phyloP scores from a whole-genome alignment of 345 rosid genomes.

The Passiflora organensis region DNA sequence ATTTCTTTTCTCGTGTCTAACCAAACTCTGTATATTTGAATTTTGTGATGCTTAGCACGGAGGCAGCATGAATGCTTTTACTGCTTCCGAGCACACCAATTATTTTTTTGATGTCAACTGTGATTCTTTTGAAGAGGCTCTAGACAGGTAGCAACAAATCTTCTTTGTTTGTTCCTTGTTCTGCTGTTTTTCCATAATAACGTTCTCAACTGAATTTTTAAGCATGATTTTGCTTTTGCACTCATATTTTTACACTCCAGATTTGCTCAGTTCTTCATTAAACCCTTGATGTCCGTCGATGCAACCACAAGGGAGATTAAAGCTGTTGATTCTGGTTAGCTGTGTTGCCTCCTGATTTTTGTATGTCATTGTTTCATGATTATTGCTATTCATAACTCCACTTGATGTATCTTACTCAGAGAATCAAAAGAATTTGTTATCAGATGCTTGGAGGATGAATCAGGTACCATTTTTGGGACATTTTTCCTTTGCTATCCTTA shows the following conservation, averaged over 20 bases:
- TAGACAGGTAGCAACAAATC: conserved; percentile 55
- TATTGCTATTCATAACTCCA: background rate
- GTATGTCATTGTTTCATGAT: background rate
- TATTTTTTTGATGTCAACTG: conserved; percentile 66
- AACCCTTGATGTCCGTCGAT: conserved; percentile 88
- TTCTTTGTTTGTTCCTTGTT: too few relatives aligned
- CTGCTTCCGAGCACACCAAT: conserved; percentile 69
- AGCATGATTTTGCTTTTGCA: background rate
- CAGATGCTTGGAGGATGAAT: conserved; percentile 75
- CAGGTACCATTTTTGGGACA: conserved; percentile 48
- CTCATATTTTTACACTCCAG: conserved; percentile 37
- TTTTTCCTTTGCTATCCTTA: background rate
- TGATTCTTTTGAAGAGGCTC: conserved; percentile 76
- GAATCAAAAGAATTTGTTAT: conserved; percentile 80
- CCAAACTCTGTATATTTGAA: too few relatives aligned
- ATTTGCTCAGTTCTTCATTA: conserved; percentile 82
- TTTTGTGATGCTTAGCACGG: conserved; percentile 56
- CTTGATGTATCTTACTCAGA: conserved; percentile 38
- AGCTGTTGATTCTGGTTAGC: conserved; percentile 93
- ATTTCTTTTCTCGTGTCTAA: too few relatives aligned
- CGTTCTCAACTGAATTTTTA: background rate
- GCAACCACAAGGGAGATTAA: conserved; percentile 88
- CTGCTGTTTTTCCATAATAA: too few relatives aligned
- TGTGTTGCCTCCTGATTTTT: background rate
- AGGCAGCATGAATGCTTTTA: conserved; percentile 79